Conservation (phyloP, 2,329 filamentous ascomycete species). For the Talaromyces albobiverticillius region DNA sequence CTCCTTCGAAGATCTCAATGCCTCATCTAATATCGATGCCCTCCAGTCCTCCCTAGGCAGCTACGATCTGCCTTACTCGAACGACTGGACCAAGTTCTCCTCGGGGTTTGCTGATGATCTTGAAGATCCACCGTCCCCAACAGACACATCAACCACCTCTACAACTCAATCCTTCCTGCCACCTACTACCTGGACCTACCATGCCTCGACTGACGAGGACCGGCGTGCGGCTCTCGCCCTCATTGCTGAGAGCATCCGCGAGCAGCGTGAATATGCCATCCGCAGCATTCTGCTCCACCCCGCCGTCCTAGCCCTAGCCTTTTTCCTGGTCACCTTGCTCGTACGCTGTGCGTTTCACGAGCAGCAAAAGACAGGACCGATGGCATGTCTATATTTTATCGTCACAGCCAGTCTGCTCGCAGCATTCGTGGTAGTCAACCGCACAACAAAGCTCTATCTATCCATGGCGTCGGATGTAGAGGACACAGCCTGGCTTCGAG, state of each 20-base stretch:
- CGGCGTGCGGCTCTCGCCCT: constrained; percentile 68
- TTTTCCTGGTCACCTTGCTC: constrained; percentile 38
- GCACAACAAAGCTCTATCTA: constrained; percentile 62
- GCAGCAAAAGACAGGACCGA: constrained; percentile 48
- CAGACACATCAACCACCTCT: constrained; percentile 50
- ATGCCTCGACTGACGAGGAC: constrained; percentile 52
- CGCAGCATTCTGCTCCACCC: constrained; percentile 62
- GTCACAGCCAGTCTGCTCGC: constrained; percentile 61
- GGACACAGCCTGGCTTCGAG: constrained; percentile 60
- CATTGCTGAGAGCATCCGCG: constrained; percentile 74
- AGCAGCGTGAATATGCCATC: constrained; percentile 70
- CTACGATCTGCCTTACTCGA: constrained; percentile 15
- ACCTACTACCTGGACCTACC: constrained; percentile 14
- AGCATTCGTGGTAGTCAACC: constrained; percentile 61
- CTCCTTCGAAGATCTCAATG: constrained; percentile 42
- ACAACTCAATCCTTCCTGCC: constrained; percentile 47
- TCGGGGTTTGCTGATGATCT: constrained; percentile 30
- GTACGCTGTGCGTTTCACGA: constrained; percentile 42
- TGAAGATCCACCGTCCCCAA: constrained; percentile 43
- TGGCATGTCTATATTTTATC: constrained; percentile 58
- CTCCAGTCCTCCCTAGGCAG: constrained; percentile 22
- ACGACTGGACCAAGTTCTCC: constrained; percentile 5
- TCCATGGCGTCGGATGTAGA: constrained; percentile 57
- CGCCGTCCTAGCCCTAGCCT: constrained; percentile 41
- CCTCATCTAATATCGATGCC: constrained; percentile 38